These are phyloP conservation scores for Nakataea oryzae DNA, from an alignment of 2,329 filamentous ascomycete genomes.

Conservation along the genomic window DNA sequence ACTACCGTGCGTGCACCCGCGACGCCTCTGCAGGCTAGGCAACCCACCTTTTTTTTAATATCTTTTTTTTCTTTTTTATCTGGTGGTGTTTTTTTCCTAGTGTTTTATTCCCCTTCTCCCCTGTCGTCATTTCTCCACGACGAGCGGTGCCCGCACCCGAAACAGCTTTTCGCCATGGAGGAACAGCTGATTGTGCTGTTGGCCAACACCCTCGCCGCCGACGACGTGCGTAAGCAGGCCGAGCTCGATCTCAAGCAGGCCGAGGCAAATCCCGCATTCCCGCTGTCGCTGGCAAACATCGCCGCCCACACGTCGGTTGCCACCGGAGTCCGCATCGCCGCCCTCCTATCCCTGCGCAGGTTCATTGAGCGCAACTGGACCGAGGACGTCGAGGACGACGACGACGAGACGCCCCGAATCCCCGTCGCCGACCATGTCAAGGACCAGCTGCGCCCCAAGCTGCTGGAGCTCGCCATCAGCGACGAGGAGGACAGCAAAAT, in stretches of 20 bases:
- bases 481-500: slow-evolving; percentile 72
- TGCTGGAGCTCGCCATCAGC: slow-evolving; percentile 70
- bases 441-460: slow-evolving; percentile 56
- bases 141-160: not conserved
- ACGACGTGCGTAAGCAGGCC: slow-evolving; percentile 72
- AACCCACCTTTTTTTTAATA: not conserved
- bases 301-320: slow-evolving; percentile 66
- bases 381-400: slow-evolving; percentile 60
- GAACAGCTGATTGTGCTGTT: slow-evolving; percentile 87
- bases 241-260: slow-evolving; percentile 72
- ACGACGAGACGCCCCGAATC: slow-evolving; percentile 55
- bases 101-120: not conserved
- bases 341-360: slow-evolving; percentile 67
- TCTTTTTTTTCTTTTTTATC: not conserved
- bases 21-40: not conserved
- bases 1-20: not conserved
- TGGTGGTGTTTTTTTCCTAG: not conserved
- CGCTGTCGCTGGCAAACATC: slow-evolving; percentile 69
- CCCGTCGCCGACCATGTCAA: slow-evolving; percentile 66
- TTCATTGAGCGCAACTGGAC: slow-evolving; percentile 85
- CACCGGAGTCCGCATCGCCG: slow-evolving; percentile 69
- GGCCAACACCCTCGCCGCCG: slow-evolving; percentile 66
- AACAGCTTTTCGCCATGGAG: slow-evolving; percentile 9
- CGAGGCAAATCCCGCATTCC: slow-evolving; percentile 61
- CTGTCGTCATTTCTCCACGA: not conserved